phyloP scores from a whole-genome alignment of 2,329 filamentous ascomycete species.

The Colletotrichum lupini region DNA sequence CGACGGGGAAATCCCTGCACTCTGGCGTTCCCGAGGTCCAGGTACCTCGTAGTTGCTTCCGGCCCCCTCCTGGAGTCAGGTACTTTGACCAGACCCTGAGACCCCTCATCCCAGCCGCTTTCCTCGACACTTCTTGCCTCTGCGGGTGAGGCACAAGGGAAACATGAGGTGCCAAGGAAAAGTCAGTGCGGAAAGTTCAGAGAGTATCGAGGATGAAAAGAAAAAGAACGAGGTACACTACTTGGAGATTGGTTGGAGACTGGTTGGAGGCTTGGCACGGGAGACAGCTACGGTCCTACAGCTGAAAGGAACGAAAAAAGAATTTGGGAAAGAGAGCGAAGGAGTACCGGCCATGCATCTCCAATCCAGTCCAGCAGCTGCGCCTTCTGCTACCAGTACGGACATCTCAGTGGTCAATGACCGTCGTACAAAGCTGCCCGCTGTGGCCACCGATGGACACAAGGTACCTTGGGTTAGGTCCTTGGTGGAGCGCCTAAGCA shows the following conservation, averaged over 20 bases:
- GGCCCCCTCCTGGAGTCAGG: not conserved
- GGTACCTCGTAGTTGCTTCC: not conserved
- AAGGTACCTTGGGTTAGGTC: too few relatives aligned
- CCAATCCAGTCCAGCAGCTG: not conserved
- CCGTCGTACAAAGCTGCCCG: not conserved
- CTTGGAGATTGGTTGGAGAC: too few relatives aligned
- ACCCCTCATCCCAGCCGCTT: not conserved
- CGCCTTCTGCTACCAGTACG: not conserved
- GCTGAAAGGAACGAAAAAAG: too few relatives aligned
- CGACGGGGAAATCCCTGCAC: not conserved
- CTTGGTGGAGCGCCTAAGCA: too few relatives aligned
- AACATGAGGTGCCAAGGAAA: conserved; percentile 15
- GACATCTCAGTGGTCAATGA: not conserved
- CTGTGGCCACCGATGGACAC: not conserved
- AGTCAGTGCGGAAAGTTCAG: conserved; percentile 1
- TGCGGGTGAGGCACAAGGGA: not conserved
- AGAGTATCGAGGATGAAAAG: not conserved
- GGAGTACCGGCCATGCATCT: not conserved
- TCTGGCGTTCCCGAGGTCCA: not conserved
- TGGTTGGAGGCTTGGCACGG: not conserved
- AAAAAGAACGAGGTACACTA: not conserved
- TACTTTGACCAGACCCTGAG: not conserved
- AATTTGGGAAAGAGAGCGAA: not conserved
- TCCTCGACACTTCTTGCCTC: not conserved
- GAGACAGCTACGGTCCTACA: not conserved